Conservation (phyloP, 441 rosid genomes). For the Populus tomentosa region DNA sequence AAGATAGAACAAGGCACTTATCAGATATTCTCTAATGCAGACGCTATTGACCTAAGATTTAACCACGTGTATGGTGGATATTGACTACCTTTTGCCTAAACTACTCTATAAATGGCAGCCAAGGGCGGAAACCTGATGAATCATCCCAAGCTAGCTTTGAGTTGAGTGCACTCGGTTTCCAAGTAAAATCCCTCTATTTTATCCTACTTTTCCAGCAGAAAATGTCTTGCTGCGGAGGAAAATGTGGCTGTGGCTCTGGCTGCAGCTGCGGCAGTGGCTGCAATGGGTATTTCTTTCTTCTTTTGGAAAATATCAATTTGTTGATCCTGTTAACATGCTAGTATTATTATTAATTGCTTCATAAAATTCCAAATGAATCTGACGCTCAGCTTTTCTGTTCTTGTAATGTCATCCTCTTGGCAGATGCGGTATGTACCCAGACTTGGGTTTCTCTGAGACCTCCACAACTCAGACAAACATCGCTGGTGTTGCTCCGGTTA, state of each 20-base stretch:
- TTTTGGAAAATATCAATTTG: neutral
- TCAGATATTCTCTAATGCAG: neutral
- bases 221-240: constrained; percentile 52
- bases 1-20: neutral
- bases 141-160: neutral
- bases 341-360: neutral
- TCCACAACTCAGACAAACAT: constrained; percentile 33
- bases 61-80: constrained; percentile 50
- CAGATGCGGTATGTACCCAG: constrained; percentile 52
- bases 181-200: neutral
- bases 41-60: neutral
- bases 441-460: constrained; percentile 35
- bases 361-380: neutral
- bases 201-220: neutral
- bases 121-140: neutral
- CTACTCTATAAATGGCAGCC: constrained; percentile 33
- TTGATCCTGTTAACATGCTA: neutral
- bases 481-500: constrained; percentile 44
- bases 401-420: neutral
- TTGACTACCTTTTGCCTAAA: neutral
- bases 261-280: constrained; percentile 61
- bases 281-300: constrained; percentile 28
- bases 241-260: constrained; percentile 61
- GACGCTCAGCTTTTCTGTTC: neutral
- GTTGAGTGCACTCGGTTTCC: neutral